Conservation (phyloP, 2,329 filamentous ascomycete species). For the Sphaerostilbella broomeana region DNA sequence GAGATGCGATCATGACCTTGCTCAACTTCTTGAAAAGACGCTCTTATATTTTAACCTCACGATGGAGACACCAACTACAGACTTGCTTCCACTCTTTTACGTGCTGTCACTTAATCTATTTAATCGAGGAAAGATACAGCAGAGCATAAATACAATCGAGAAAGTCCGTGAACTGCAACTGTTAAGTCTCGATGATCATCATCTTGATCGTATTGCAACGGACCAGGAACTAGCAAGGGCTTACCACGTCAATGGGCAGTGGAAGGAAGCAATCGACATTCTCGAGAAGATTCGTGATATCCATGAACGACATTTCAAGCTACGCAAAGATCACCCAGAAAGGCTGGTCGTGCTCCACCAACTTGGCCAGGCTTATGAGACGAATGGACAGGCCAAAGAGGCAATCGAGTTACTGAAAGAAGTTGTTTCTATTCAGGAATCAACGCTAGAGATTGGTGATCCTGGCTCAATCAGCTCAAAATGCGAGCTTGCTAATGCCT, state of each 20-base stretch:
- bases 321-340: constrained; percentile 2
- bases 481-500: constrained; percentile 9
- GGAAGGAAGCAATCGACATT: constrained; percentile 4
- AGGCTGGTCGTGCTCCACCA: neutral
- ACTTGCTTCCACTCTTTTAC: constrained; percentile 1
- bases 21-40: neutral
- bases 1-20: constrained; percentile 1
- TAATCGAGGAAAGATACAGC: neutral
- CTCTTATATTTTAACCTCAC: neutral
- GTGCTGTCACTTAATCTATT: constrained; percentile 3
- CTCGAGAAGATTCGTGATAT: constrained; percentile 1
- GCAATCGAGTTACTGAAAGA: constrained; percentile 9
- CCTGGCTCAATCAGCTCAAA: constrained; percentile 7
- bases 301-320: neutral
- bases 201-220: neutral
- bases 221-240: constrained; percentile 6
- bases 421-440: constrained; percentile 9
- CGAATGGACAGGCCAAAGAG: constrained; percentile 6
- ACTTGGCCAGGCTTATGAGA: constrained; percentile 6
- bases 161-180: neutral
- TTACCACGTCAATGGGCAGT: constrained; percentile 4
- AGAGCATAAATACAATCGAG: constrained; percentile 4
- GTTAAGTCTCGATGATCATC: neutral
- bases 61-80: neutral
- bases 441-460: neutral